phyloP scores from a whole-genome alignment of 805 yeast species.

The Nematodospora valgi region DNA sequence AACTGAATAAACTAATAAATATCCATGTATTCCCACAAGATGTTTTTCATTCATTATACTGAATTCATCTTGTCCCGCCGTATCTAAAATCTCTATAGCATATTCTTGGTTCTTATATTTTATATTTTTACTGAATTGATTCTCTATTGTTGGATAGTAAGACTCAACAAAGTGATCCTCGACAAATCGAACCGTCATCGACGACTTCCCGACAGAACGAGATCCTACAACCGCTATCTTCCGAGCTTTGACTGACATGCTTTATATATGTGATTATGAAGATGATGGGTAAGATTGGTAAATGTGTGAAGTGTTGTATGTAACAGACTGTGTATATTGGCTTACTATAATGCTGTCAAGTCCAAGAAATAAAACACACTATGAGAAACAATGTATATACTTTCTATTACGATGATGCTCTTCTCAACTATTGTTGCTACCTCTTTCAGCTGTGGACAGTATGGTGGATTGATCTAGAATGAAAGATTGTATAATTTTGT shows the following conservation, averaged over 20 bases:
- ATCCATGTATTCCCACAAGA: conserved; percentile 79
- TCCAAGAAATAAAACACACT: too few species aligned
- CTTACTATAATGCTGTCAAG: too few species aligned
- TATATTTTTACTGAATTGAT: conserved; percentile 71
- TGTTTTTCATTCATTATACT: conserved; percentile 76
- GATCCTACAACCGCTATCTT: conserved; percentile 87
- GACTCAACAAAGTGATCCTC: conserved; percentile 87
- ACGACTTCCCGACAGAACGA: conserved; percentile 84
- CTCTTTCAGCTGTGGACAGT: too few species aligned
- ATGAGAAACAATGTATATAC: too few species aligned
- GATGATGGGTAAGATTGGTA: too few species aligned
- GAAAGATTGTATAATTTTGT: too few species aligned
- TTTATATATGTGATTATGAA: not conserved
- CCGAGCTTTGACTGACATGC: conserved; percentile 49
- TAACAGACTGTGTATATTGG: too few species aligned
- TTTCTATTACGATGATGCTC: too few species aligned
- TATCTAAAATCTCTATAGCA: conserved; percentile 80
- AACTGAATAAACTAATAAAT: conserved; percentile 76
- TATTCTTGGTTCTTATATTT: conserved; percentile 70
- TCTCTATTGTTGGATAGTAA: conserved; percentile 89
- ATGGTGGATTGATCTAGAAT: too few species aligned
- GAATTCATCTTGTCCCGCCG: conserved; percentile 93
- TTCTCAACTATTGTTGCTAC: too few species aligned
- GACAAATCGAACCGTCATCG: conserved; percentile 78
- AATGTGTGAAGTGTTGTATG: too few species aligned